Conservation (phyloP, 176 grass and related monocot genomes). For the Bromus sterilis region DNA sequence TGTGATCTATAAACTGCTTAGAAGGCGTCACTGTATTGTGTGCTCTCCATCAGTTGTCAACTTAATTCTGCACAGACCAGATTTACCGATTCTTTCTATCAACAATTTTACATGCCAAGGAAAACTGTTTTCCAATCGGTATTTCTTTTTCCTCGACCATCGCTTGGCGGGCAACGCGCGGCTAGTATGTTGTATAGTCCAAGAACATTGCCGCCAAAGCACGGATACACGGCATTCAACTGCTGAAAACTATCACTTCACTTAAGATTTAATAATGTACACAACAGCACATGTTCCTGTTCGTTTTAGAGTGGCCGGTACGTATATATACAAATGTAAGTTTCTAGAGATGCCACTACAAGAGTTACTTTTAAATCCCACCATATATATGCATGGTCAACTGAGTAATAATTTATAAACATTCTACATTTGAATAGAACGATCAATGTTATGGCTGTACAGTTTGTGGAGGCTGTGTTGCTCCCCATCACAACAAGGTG, state of each 20-base stretch:
- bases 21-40: no score
- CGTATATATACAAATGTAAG: conserved; percentile 24
- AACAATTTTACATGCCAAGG: no score
- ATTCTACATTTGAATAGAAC: conserved; percentile 57
- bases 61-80: no score
- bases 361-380: not conserved
- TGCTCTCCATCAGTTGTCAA: no score
- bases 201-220: no score
- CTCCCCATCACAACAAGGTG: conserved; percentile 35
- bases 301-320: not conserved
- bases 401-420: conserved; percentile 20
- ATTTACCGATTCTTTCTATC: no score
- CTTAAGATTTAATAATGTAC: not conserved
- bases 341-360: conserved; percentile 19
- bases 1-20: no score
- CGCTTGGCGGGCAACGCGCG: no score
- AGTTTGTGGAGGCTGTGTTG: conserved; percentile 54
- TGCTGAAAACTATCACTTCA: not conserved
- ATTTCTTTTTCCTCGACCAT: no score
- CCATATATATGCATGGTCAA: conserved; percentile 4
- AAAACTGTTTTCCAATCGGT: no score
- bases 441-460: conserved; percentile 56
- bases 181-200: no score
- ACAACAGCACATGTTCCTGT: not conserved
- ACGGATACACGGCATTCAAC: not conserved